phyloP scores from a whole-genome alignment of 108 stramenopile genomes.

The Heterococcus sp. region DNA sequence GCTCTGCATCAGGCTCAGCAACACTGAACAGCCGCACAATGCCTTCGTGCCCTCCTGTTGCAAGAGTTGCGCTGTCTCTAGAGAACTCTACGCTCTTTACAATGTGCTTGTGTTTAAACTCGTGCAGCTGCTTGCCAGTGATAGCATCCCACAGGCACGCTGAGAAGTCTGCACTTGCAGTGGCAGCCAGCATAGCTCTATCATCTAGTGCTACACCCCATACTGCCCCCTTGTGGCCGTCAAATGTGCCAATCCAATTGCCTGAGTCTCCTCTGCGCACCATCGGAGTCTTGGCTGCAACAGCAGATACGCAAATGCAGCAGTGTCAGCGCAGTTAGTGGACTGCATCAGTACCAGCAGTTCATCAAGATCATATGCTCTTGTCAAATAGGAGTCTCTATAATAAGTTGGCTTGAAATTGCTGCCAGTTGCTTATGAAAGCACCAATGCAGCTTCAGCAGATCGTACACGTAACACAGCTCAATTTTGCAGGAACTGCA shows the following conservation, averaged over 20 bases:
- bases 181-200: slow-evolving; percentile 73
- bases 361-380: no score
- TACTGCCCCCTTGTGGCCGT: slow-evolving; percentile 99
- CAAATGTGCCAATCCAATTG: slow-evolving; percentile 98
- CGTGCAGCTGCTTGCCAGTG: slow-evolving; percentile 51
- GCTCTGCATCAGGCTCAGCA: background rate
- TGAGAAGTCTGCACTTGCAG: slow-evolving; percentile 75
- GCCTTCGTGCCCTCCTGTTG: slow-evolving; percentile 92
- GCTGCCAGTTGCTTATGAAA: no score
- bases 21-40: slow-evolving; percentile 78
- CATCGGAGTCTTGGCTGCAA: slow-evolving; percentile 83
- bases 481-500: no score
- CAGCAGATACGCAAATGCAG: no score
- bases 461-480: no score
- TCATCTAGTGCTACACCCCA: slow-evolving; percentile 88
- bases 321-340: no score
- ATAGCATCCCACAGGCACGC: slow-evolving; percentile 59
- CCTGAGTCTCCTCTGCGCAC: slow-evolving; percentile 87
- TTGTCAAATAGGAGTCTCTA: no score
- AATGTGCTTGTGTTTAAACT: slow-evolving; percentile 86
- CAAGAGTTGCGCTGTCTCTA: slow-evolving; percentile 67
- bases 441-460: no score
- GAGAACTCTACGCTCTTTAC: slow-evolving; percentile 92
- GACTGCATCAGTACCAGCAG: no score
- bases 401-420: no score